phyloP scores from a whole-genome alignment of 1,284 basidiomycete species.

The Hypsizygus ulmarius region DNA sequence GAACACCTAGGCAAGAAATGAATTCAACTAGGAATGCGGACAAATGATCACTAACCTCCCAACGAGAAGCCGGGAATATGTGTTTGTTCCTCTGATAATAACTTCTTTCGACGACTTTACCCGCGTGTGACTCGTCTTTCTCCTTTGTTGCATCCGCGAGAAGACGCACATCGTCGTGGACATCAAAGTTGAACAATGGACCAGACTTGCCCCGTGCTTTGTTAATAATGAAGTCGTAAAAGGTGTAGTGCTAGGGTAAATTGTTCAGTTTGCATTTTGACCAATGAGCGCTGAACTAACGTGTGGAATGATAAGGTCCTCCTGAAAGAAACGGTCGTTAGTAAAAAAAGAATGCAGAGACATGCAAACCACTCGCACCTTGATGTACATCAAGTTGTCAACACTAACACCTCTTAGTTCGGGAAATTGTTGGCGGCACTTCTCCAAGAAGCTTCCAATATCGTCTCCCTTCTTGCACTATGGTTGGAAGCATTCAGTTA shows the following conservation, averaged over 20 bases:
- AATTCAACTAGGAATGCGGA: constrained; percentile 3
- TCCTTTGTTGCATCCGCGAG: constrained; percentile 95
- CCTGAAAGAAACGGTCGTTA: constrained; percentile 44
- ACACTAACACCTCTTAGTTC: constrained; percentile 88
- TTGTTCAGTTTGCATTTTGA: constrained; percentile 17
- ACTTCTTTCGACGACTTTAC: constrained; percentile 95
- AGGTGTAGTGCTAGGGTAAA: constrained; percentile 82
- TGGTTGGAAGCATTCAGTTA: neutral
- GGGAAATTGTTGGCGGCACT: constrained; percentile 89
- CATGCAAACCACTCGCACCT: constrained; percentile 50
- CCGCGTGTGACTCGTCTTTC: constrained; percentile 98
- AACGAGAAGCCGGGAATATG: constrained; percentile 93
- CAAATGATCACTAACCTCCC: constrained; percentile 66
- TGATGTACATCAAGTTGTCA: constrained; percentile 99
- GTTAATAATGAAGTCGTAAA: constrained; percentile 98
- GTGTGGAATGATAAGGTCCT: constrained; percentile 94
- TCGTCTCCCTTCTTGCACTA: constrained; percentile 99
- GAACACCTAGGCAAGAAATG: constrained; percentile 57
- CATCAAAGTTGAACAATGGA: constrained; percentile 98
- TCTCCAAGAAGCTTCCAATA: constrained; percentile 87
- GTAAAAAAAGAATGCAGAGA: neutral
- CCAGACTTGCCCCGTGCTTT: constrained; percentile 98
- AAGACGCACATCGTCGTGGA: constrained; percentile 96
- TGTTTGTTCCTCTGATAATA: constrained; percentile 98
- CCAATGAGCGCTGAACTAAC: constrained; percentile 37